Base-by-base conservation (phyloP, 108 stramenopile genomes). In the Heterococcus sp. region DNA sequence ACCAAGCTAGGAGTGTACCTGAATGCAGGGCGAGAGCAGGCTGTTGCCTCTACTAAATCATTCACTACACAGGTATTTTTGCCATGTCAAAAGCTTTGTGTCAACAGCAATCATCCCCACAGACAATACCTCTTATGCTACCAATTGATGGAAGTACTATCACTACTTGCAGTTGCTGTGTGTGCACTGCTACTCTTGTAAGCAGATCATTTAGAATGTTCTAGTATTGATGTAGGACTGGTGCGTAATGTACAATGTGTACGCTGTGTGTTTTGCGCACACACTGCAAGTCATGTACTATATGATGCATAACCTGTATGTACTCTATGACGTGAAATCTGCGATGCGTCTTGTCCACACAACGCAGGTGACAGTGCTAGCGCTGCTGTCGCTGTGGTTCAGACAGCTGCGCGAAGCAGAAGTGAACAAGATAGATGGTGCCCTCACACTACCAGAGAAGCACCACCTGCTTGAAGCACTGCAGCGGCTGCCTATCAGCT, bases 41-140 rank as follows among this genome's bases (percentile, higher is more conserved):
- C 97, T 21, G 98, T 99, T n/a, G 98, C 98, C 0, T 95, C 95
- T 69, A 99, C 98, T 63, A 99, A 99, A 86, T 97, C 98, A 1
- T 99, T 98, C 86, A 97, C 97, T 0, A 96, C 96, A 4, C 98
- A 99, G 86, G 81, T 82, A 64, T 21, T n/a, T n/a, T n/a, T n/a
- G n/a, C n/a, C n/a, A n/a, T n/a, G n/a, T n/a, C n/a, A n/a, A n/a
- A n/a, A 28, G 63, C 63, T 1, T 27, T n/a, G 28, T 64, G 28
- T 1, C 63, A 27, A 1, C 27, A 28, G n/a, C 63, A 27, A 28
- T 28, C 1, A 27, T 64, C n/a, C 63, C 63, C 27, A n/a, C n/a
- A 26, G 58, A 26, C 26, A 26, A 26, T 21, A 26, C 58, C 58
- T 26, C 21, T 63, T 21, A 63, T 63, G 21, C n/a, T n/a, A n/a